Conservation (phyloP, 345 rosid genomes). For the Kandelia obovata region DNA sequence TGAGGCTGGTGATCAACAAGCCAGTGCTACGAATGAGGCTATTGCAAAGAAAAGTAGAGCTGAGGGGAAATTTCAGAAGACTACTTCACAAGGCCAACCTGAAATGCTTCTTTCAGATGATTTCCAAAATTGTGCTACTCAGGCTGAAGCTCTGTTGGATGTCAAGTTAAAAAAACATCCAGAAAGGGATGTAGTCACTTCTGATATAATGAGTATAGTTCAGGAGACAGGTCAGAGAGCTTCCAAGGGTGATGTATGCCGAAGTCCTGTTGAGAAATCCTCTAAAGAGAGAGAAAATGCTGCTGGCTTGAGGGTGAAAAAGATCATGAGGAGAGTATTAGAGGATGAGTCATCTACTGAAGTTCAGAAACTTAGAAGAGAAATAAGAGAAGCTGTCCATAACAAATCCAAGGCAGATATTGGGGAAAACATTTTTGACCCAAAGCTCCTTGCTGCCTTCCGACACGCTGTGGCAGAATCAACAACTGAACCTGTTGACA, state of each 20-base stretch:
- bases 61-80: slow-evolving; percentile 37
- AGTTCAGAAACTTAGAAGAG: slow-evolving; percentile 80
- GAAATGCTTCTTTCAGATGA: slow-evolving; percentile 35
- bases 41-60: slow-evolving; percentile 39
- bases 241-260: slow-evolving; percentile 28
- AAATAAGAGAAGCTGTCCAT: slow-evolving; percentile 84
- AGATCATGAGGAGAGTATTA: slow-evolving; percentile 65
- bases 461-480: slow-evolving; percentile 77
- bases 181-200: slow-evolving; percentile 23
- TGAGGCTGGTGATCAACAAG: slow-evolving; percentile 35
- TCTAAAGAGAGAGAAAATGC: slow-evolving; percentile 49
- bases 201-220: slow-evolving; percentile 75
- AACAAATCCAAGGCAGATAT: slow-evolving; percentile 57
- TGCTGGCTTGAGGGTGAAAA: slow-evolving; percentile 83
- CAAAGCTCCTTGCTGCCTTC: slow-evolving; percentile 91
- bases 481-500: slow-evolving; percentile 48
- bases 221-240: slow-evolving; percentile 41
- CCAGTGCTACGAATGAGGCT: slow-evolving; percentile 29
- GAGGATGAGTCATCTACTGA: slow-evolving; percentile 66
- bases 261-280: slow-evolving; percentile 36
- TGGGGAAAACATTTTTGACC: slow-evolving; percentile 68
- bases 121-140: slow-evolving; percentile 20
- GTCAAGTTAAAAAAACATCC: slow-evolving; percentile 19
- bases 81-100: slow-evolving; percentile 28
- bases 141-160: slow-evolving; percentile 16